Percentiles rank a stretch among this genome's conserved stretches.
These are phyloP conservation scores for Paramecium sonneborni DNA, from an alignment of 73 alveolate genomes.

Conservation along the genomic window DNA sequence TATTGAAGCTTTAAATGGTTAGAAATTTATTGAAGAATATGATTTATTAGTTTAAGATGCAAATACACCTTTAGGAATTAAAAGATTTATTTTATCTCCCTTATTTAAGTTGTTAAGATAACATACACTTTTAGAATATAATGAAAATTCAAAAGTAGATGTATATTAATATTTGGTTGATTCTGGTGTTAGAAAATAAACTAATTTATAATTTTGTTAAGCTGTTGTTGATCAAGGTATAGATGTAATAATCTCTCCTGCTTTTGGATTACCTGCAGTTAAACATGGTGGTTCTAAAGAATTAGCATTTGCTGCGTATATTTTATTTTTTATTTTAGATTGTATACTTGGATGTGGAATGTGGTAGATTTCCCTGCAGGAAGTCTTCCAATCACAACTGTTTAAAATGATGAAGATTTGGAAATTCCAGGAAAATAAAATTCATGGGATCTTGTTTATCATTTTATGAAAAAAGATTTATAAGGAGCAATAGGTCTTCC, in stretches of 20 bases:
- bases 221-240: background rate
- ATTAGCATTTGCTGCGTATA: constrained; percentile 34
- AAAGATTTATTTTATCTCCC: background rate
- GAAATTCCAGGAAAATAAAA: background rate
- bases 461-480: constrained; percentile 35
- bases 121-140: background rate
- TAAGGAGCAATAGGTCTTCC: constrained; percentile 81
- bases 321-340: background rate
- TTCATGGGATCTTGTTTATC: background rate
- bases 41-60: background rate
- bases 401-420: background rate
- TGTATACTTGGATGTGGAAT: constrained; percentile 68
- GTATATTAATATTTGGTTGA: background rate
- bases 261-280: constrained; percentile 63
- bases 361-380: constrained; percentile 64
- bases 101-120: constrained; percentile 20
- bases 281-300: constrained; percentile 54
- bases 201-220: background rate
- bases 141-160: background rate
- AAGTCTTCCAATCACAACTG: constrained; percentile 14
- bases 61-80: background rate
- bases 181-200: background rate
- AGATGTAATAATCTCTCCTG: constrained; percentile 69
- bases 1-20: background rate
- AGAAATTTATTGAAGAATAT: constrained; percentile 23